These are phyloP conservation scores for Rhynchosporium graminicola DNA, from an alignment of 2,329 filamentous ascomycete genomes.

Conservation along the genomic window DNA sequence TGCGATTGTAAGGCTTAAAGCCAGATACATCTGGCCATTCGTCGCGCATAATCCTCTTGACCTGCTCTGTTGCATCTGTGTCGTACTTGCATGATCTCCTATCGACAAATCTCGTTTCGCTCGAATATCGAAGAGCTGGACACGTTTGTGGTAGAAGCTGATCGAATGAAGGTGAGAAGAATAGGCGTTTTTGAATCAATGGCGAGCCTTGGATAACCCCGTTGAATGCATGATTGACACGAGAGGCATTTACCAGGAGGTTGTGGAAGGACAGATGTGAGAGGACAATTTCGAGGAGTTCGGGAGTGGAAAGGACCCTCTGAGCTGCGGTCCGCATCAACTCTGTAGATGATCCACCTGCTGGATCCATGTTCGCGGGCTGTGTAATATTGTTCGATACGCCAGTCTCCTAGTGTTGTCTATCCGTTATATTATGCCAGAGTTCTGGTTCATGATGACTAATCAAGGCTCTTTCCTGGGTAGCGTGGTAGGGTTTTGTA, in stretches of 20 bases:
- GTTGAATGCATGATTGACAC: slow-evolving; percentile 11
- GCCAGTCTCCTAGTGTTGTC: too few relatives aligned
- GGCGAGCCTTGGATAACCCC: slow-evolving; percentile 10
- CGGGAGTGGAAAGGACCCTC: slow-evolving; percentile 11
- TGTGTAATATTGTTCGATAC: not conserved
- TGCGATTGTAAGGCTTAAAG: not conserved
- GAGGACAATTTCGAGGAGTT: slow-evolving; percentile 13
- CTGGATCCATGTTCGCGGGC: not conserved
- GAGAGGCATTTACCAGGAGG: slow-evolving; percentile 2
- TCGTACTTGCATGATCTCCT: not conserved
- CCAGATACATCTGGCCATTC: slow-evolving; percentile 3
- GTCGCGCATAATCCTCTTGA: not conserved
- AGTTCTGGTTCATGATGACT: not conserved
- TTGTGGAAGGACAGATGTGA: slow-evolving; percentile 2
- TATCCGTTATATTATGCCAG: too few relatives aligned
- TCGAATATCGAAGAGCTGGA: slow-evolving; percentile 3
- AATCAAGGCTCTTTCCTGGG: not conserved
- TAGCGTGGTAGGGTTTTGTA: not conserved
- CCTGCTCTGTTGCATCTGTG: not conserved
- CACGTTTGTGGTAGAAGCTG: not conserved
- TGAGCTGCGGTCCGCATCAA: not conserved
- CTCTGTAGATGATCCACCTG: too few relatives aligned
- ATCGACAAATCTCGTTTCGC: slow-evolving; percentile 3
- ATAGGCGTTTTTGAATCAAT: slow-evolving; percentile 3
- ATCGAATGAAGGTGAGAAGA: not conserved